Base-by-base conservation (phyloP, 192 early-diverging fungal genomes). In the Fimicolochytrium jonesii region DNA sequence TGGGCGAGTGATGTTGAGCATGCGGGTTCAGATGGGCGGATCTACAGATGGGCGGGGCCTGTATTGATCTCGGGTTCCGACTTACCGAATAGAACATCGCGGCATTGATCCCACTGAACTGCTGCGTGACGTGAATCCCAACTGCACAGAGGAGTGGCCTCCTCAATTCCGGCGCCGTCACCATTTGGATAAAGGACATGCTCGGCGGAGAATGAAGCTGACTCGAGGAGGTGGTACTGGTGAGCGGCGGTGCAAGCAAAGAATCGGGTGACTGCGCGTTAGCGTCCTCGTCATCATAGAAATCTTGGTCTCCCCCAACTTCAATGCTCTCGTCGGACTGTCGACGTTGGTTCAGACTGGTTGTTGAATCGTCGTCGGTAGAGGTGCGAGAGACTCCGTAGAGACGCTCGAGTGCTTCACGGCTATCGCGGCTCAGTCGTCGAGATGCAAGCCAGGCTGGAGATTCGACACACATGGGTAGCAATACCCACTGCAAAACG, bases 21-120 rank as follows among this genome's bases (percentile, higher is more conserved):
- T 47, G 9, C 7, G 22, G 45, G 22, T n/a, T 47, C 22, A n/a
- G 45, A 47, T 6, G 22, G 37, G 37, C 37, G 37, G 37, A 17
- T 17, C 22, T 10, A 39, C 18, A 43, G 13, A 30, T 43, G 34
- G 51, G 11, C 1, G 56, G n/a, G 13, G 11, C n/a, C 39, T 55
- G 15, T 33, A 23, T 49, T 49, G 47, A 49, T 13, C 23, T 2
- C 13, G 47, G 10, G 6, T 11, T 34, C 11, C 20, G 31, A 2
- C 50, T 49, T 55, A 64, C 62, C 15, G 64, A 67, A 61, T 92
- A 95, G 68, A 85, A 92, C 53, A 92, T 87, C 9, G 92, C 90
- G 9, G 88, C 89, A 68, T 93, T 95, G 67, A 92, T 91, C 23
- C 93, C 93, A 34, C 87, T 89, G 61, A 92, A 86, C 71, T 95